These are phyloP conservation scores for Exophiala dermatitidis DNA, from an alignment of 2,329 filamentous ascomycete species.

Conservation along the genomic window DNA sequence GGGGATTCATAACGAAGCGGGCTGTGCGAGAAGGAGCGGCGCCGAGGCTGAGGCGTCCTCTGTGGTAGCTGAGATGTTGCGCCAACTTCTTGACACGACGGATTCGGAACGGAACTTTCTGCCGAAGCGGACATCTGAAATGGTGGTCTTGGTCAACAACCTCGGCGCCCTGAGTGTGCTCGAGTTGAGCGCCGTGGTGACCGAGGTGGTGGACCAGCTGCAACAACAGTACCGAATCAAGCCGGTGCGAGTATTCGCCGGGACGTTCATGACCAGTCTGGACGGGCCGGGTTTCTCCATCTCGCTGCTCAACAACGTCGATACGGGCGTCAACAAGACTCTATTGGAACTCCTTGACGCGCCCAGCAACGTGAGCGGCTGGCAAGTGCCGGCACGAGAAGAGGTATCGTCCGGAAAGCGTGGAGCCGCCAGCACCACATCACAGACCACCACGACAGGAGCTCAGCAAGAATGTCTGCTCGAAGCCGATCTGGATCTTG, in stretches of 20 bases:
- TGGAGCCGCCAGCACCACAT: neutral
- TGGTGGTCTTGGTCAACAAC: constrained; percentile 51
- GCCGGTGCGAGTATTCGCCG: constrained; percentile 39
- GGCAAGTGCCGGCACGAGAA: neutral
- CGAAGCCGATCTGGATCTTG: neutral
- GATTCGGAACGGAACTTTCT: constrained; percentile 8
- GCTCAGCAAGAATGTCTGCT: neutral
- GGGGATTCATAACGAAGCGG: constrained; percentile 61
- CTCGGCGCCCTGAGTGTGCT: constrained; percentile 54
- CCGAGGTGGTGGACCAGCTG: neutral
- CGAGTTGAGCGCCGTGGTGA: constrained; percentile 48
- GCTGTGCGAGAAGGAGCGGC: constrained; percentile 10
- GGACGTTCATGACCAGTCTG: constrained; percentile 9
- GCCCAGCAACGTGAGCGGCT: constrained; percentile 47
- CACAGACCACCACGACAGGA: neutral
- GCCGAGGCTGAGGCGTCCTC: neutral
- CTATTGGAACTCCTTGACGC: constrained; percentile 65
- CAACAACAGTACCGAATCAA: constrained; percentile 32
- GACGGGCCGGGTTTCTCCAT: constrained; percentile 9
- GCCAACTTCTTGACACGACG: constrained; percentile 38
- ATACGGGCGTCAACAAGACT: neutral
- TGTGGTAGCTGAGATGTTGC: constrained; percentile 32
- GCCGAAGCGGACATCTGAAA: constrained; percentile 39
- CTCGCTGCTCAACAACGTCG: neutral
- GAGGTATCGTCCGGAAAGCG: neutral